Conservation (phyloP, 139 green algal genomes). For the Ostreobium quekettii region DNA sequence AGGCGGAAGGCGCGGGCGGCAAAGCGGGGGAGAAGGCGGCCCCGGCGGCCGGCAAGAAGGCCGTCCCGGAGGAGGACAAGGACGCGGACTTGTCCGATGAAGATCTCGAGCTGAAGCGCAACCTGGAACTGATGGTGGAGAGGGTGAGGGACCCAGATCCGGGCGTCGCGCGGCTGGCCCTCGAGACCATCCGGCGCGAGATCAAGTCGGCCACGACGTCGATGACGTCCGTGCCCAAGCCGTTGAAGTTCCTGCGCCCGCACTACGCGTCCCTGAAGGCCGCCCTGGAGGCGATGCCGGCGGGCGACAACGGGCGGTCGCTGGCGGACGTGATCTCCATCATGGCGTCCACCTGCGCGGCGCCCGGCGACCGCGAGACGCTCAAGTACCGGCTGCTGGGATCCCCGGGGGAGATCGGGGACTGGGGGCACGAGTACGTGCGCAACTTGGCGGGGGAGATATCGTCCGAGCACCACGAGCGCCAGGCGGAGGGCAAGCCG, state of each 20-base stretch:
- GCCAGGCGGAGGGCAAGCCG: constrained; percentile 25
- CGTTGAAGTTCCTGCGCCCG: constrained; percentile 91
- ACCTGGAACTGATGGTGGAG: constrained; percentile 87
- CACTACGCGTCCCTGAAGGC: constrained; percentile 76
- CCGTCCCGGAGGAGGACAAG: constrained; percentile 31
- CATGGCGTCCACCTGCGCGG: constrained; percentile 79
- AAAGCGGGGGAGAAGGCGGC: too few species aligned
- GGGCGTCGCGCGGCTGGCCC: constrained; percentile 56
- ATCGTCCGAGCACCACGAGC: constrained; percentile 54
- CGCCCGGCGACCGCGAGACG: constrained; percentile 60
- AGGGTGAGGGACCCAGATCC: constrained; percentile 40
- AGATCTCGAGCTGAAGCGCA: constrained; percentile 78
- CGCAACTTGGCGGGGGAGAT: constrained; percentile 89
- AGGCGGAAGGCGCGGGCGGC: too few species aligned
- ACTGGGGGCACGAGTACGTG: constrained; percentile 97
- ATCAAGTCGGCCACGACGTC: constrained; percentile 81
- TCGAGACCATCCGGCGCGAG: constrained; percentile 62
- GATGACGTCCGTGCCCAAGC: constrained; percentile 98
- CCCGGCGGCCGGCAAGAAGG: too few species aligned
- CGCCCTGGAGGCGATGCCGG: constrained; percentile 44
- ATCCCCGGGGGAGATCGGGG: constrained; percentile 10
- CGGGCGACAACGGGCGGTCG: constrained; percentile 29
- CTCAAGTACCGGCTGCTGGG: constrained; percentile 72
- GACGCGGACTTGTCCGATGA: constrained; percentile 78
- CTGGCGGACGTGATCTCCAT: constrained; percentile 94